These are phyloP conservation scores for Nicotiana knightiana DNA, from an alignment of 257 asterid species.

Conservation along the genomic window DNA sequence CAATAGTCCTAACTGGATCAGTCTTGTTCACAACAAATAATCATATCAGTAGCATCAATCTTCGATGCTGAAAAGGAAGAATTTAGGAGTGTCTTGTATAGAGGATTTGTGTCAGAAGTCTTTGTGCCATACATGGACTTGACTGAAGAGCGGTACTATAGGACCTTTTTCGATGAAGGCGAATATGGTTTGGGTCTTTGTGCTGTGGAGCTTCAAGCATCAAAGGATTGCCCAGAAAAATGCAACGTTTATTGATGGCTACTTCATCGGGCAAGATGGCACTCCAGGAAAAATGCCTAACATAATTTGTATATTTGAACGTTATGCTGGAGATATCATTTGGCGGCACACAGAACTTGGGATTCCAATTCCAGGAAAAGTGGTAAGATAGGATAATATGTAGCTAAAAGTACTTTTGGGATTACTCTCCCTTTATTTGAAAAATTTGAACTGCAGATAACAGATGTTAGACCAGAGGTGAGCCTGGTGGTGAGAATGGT, in stretches of 20 bases:
- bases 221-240: constrained; percentile 53
- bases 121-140: constrained; percentile 80
- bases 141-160: constrained; percentile 59
- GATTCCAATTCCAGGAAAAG: constrained; percentile 22
- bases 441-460: constrained; percentile 18
- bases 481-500: constrained; percentile 71
- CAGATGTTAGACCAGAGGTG: constrained; percentile 44
- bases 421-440: neutral
- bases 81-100: constrained; percentile 53
- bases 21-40: neutral
- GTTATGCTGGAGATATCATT: constrained; percentile 47
- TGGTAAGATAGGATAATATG: constrained; percentile 22
- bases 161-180: constrained; percentile 63
- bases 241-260: constrained; percentile 54
- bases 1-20: too few species aligned
- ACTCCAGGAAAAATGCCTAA: constrained; percentile 28
- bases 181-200: constrained; percentile 52
- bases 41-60: constrained; percentile 58
- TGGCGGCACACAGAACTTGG: constrained; percentile 73
- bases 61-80: constrained; percentile 36
- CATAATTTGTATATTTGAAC: constrained; percentile 53
- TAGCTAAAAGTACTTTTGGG: neutral
- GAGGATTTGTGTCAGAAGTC: constrained; percentile 64
- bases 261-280: constrained; percentile 38
- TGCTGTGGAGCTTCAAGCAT: constrained; percentile 49